phyloP scores from a whole-genome alignment of 1,284 basidiomycete species.

The Fomes fomentarius region DNA sequence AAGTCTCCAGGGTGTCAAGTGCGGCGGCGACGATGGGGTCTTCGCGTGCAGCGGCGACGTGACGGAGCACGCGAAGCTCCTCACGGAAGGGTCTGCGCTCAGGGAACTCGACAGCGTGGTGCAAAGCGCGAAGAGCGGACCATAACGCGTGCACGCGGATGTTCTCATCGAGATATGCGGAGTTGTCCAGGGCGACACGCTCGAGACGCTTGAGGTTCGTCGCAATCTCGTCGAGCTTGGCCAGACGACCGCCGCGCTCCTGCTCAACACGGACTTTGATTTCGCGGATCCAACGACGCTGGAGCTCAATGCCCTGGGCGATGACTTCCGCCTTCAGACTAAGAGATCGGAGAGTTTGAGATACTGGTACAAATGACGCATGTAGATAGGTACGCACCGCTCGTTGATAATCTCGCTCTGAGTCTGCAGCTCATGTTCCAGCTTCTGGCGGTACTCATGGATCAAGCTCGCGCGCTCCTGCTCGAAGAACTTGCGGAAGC shows the following conservation, averaged over 20 bases:
- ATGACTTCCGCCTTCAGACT: slow-evolving; percentile 95
- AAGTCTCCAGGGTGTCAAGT: slow-evolving; percentile 74
- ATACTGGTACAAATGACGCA: not conserved
- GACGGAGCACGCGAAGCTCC: slow-evolving; percentile 83
- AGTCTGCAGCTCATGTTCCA: slow-evolving; percentile 84
- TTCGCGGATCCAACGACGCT: slow-evolving; percentile 94
- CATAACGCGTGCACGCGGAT: slow-evolving; percentile 84
- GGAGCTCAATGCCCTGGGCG: slow-evolving; percentile 96
- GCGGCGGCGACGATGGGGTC: slow-evolving; percentile 70
- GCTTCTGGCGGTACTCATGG: slow-evolving; percentile 83
- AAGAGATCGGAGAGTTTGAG: not conserved
- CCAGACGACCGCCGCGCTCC: slow-evolving; percentile 94
- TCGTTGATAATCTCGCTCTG: slow-evolving; percentile 96
- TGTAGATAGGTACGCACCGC: slow-evolving; percentile 53
- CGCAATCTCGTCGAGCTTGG: slow-evolving; percentile 93
- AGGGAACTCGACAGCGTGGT: slow-evolving; percentile 55
- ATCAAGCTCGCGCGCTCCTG: slow-evolving; percentile 79
- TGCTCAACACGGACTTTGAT: slow-evolving; percentile 96
- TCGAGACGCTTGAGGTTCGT: slow-evolving; percentile 91
- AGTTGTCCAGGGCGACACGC: slow-evolving; percentile 90
- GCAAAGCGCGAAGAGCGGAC: slow-evolving; percentile 71
- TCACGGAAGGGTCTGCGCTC: slow-evolving; percentile 85
- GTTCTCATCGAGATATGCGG: slow-evolving; percentile 87
- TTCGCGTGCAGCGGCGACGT: slow-evolving; percentile 72
- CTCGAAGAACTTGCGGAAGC: slow-evolving; percentile 84